These are phyloP conservation scores for Rhodotorula sp. DNA, from an alignment of 1,284 basidiomycete species.

Conservation along the genomic window DNA sequence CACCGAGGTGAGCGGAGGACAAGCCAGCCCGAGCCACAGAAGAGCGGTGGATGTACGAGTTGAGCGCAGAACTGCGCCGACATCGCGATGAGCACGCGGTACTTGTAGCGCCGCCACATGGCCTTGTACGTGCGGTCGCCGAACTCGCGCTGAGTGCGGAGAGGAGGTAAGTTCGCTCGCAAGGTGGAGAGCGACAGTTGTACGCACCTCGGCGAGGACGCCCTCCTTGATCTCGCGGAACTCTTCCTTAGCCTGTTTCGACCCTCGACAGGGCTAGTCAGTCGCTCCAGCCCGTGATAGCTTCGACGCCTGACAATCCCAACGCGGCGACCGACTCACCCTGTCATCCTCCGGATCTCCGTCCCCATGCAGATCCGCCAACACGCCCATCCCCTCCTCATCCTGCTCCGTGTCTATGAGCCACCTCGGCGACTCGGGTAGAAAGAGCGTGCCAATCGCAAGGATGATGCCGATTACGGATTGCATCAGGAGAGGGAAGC, in stretches of 20 bases:
- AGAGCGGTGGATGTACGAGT: constrained; percentile 59
- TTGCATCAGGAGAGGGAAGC: constrained; percentile 52
- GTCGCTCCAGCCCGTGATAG: neutral
- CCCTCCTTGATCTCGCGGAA: constrained; percentile 90
- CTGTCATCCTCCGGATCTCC: constrained; percentile 67
- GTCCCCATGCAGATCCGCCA: constrained; percentile 83
- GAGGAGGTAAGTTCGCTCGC: neutral
- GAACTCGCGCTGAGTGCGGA: constrained; percentile 1
- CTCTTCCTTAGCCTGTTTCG: constrained; percentile 66
- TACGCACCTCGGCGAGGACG: constrained; percentile 72
- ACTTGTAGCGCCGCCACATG: constrained; percentile 42
- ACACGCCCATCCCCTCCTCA: constrained; percentile 78
- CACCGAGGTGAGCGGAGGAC: too few species aligned
- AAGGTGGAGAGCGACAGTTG: neutral
- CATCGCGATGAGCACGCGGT: constrained; percentile 92
- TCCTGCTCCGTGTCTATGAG: constrained; percentile 87
- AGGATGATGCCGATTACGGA: constrained; percentile 77
- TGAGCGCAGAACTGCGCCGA: constrained; percentile 95
- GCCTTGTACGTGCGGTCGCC: constrained; percentile 10
- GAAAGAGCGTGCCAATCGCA: constrained; percentile 74
- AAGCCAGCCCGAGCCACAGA: too few species aligned
- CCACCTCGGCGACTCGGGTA: constrained; percentile 95
- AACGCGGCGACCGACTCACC: neutral
- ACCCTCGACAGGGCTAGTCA: neutral
- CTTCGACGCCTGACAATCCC: neutral